phyloP scores from a whole-genome alignment of 495 filamentous ascomycete species.

The Hapsidospora chrysogenum region DNA sequence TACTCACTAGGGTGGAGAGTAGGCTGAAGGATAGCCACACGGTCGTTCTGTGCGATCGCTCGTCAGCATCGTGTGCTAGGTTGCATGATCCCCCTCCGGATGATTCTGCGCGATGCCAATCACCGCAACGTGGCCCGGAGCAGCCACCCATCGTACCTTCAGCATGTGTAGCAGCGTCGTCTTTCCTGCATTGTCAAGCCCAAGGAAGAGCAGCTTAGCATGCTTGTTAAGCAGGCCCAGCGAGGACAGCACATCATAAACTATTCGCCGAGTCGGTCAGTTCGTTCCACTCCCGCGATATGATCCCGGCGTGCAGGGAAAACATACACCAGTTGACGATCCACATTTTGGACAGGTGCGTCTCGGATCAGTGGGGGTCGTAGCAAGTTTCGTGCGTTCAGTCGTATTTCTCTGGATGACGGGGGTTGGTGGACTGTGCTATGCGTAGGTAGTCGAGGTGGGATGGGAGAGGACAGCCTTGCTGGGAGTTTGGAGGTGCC shows the following conservation, averaged over 20 bases:
- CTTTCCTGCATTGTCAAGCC: conserved; percentile 96
- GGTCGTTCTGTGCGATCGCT: conserved; percentile 51
- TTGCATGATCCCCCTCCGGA: too few relatives aligned
- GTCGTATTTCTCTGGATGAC: too few relatives aligned
- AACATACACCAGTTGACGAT: conserved; percentile 89
- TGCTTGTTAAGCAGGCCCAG: conserved; percentile 94
- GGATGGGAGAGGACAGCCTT: neutral
- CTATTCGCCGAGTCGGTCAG: conserved; percentile 28
- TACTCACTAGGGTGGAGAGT: conserved; percentile 74
- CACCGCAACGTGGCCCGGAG: neutral
- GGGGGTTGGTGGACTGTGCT: too few relatives aligned
- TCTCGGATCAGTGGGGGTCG: too few relatives aligned
- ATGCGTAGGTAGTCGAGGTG: too few relatives aligned
- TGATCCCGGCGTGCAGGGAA: neutral
- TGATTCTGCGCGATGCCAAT: neutral
- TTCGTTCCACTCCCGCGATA: neutral
- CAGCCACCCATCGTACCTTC: conserved; percentile 42
- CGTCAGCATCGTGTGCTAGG: neutral
- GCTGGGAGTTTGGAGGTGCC: too few relatives aligned
- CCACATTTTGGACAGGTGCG: conserved; percentile 87
- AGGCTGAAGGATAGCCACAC: conserved; percentile 82
- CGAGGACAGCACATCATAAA: conserved; percentile 81
- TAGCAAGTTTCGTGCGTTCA: too few relatives aligned
- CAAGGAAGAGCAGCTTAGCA: conserved; percentile 83
- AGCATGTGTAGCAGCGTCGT: conserved; percentile 86